Conservation (phyloP, 2,329 filamentous ascomycete species). For the Colletotrichum cordylinicola region DNA sequence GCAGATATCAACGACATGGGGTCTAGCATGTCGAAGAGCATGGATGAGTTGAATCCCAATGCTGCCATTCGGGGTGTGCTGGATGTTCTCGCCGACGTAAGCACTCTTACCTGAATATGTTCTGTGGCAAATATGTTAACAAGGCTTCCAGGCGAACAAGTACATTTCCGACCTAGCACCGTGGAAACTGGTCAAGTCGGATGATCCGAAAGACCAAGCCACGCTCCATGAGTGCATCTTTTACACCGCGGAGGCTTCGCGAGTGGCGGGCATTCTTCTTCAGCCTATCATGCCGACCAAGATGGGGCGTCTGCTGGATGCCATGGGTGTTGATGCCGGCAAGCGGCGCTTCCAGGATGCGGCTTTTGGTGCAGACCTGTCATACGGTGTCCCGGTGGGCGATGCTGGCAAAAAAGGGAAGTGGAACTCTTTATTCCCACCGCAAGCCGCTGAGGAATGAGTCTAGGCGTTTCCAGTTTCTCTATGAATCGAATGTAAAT, state of each 20-base stretch:
- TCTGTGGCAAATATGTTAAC: slow-evolving; percentile 15
- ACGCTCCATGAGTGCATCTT: slow-evolving; percentile 69
- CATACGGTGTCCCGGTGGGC: slow-evolving; percentile 62
- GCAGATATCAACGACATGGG: slow-evolving; percentile 25
- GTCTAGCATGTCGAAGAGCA: slow-evolving; percentile 50
- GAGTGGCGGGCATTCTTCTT: slow-evolving; percentile 82
- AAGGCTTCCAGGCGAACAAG: slow-evolving; percentile 40
- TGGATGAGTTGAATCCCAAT: slow-evolving; percentile 70
- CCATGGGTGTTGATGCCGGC: slow-evolving; percentile 71
- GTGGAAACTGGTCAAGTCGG: slow-evolving; percentile 64
- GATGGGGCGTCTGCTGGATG: slow-evolving; percentile 73
- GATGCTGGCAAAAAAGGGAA: not conserved
- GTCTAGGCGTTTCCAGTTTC: not conserved
- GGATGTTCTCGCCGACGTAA: slow-evolving; percentile 63
- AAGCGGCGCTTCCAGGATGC: slow-evolving; percentile 70
- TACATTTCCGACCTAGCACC: slow-evolving; percentile 67
- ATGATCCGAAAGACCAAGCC: slow-evolving; percentile 35
- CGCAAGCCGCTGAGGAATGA: slow-evolving; percentile 1
- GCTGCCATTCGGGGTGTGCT: slow-evolving; percentile 70
- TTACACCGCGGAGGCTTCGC: slow-evolving; percentile 75
- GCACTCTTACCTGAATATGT: slow-evolving; percentile 5
- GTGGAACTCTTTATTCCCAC: slow-evolving; percentile 9
- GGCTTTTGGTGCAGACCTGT: slow-evolving; percentile 64
- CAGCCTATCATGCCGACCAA: slow-evolving; percentile 92
- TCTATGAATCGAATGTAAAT: not conserved